Conservation (phyloP, 164 flowering plant species). For the Vitis riparia region DNA sequence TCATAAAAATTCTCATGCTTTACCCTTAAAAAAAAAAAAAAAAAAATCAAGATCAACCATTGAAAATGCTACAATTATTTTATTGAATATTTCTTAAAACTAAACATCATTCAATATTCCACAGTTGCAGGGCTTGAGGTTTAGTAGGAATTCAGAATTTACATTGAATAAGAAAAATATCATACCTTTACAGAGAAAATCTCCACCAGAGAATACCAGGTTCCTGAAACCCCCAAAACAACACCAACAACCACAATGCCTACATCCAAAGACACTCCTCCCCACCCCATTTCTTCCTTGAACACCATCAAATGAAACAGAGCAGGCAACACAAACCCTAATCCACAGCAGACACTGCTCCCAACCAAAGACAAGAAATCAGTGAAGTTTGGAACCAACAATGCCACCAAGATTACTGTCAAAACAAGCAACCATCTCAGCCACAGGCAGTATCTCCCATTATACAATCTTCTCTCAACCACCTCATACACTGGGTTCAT, state of each 20-base stretch:
- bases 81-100: too few species aligned
- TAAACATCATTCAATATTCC: too few species aligned
- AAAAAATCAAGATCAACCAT: too few species aligned
- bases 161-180: constrained; percentile 9
- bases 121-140: too few species aligned
- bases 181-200: constrained; percentile 41
- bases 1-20: too few species aligned
- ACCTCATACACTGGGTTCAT: constrained; percentile 95
- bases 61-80: too few species aligned
- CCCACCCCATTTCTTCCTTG: constrained; percentile 51
- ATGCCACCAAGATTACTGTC: constrained; percentile 66
- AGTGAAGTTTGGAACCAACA: constrained; percentile 81
- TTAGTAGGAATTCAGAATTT: too few species aligned
- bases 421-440: constrained; percentile 72
- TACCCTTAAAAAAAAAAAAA: too few species aligned
- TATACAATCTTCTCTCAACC: constrained; percentile 61
- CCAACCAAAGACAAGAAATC: constrained; percentile 90
- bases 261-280: constrained; percentile 33
- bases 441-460: constrained; percentile 60
- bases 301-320: constrained; percentile 70
- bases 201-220: constrained; percentile 48
- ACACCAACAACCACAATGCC: constrained; percentile 50
- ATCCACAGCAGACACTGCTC: constrained; percentile 61
- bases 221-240: constrained; percentile 57
- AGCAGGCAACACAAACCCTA: constrained; percentile 86